Base-by-base conservation (phyloP, 768 basidiomycete species). In the Lepiota venenata region DNA sequence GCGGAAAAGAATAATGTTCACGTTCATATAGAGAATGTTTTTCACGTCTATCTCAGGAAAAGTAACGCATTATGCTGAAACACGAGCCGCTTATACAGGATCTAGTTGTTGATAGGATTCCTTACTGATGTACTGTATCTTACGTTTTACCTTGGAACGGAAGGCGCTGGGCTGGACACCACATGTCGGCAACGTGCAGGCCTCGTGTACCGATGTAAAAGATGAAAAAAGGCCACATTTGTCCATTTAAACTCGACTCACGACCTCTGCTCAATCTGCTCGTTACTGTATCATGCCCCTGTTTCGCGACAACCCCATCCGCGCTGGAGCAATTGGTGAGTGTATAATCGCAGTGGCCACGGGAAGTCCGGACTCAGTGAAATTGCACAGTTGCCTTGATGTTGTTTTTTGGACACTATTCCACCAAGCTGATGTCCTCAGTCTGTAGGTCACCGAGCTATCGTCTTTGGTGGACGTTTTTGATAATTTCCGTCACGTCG, bases 361-460 rank as follows among this genome's bases (percentile, higher is more conserved):
- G 27, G 29, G 22, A n/a, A 29, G 10, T 44, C 21, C 15, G 48
- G 8, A 15, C 48, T 58, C 25, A 47, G 43, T 43, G 22, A 21
- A 22, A 32, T 44, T 27, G 43, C 45, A 40, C 59, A 84, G 84
- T 67, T 50, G 76, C 75, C 38, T 55, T 76, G n/a, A 76, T 76
- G 9, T 63, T 85, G 37, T 71, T 64, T 37, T 61, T 75, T 48
- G 83, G 79, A 14, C 80, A 85, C 61, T 61, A 79, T 56, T 62
- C 78, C 50, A 81, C 83, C 53, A 78, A 70, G 58, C 62, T 83
- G 58, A 58, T 84, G 63, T 71, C 72, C 39, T 76, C 75, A 44
- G 66, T 74, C 52, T 69, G 80, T 81, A 67, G 48, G 77, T 53
- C 57, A 39, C 22, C 37, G 35, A 38, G 25, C 22, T 14, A 3